phyloP scores from a whole-genome alignment of 768 basidiomycete genomes.

The Paxillus ammoniavirescens region DNA sequence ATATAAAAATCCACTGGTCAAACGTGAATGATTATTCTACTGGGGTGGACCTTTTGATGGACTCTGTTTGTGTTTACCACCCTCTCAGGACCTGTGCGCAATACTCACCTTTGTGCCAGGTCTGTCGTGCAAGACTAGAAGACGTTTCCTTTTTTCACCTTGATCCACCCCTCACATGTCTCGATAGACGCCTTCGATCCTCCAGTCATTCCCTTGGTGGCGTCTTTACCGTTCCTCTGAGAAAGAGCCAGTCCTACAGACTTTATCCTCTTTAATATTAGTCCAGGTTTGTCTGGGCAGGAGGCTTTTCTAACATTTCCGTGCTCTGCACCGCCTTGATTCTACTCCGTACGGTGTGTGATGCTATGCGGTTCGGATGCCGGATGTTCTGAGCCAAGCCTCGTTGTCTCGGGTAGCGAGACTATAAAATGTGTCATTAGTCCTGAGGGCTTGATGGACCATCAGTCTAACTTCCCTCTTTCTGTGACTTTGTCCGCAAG shows the following conservation, averaged over 20 bases:
- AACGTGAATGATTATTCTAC: too few species aligned
- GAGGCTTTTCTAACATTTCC: not conserved
- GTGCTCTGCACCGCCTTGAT: not conserved
- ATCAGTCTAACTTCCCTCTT: constrained; percentile 1
- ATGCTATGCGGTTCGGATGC: constrained; percentile 6
- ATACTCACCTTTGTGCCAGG: too few species aligned
- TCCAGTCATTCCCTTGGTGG: too few species aligned
- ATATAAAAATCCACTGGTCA: too few species aligned
- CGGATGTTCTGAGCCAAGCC: constrained; percentile 3
- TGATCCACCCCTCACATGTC: too few species aligned
- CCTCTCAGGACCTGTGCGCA: not conserved
- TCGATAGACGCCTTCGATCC: too few species aligned
- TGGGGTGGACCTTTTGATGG: too few species aligned
- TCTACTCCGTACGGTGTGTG: not conserved
- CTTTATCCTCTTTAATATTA: not conserved
- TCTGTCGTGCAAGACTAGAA: not conserved
- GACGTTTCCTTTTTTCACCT: too few species aligned
- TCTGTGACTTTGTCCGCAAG: not conserved
- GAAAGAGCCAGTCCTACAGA: not conserved
- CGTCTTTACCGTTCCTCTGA: too few species aligned
- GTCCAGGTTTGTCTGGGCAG: not conserved
- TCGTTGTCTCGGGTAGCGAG: constrained; percentile 7
- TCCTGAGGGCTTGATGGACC: not conserved
- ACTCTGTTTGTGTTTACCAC: not conserved
- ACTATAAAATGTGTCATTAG: constrained; percentile 12